Evolutionary conservation across 108 stramenopile genomes (phyloP), one percentile per base, ranked within the genome.

Genomic region (Seminavis robusta): DNA sequence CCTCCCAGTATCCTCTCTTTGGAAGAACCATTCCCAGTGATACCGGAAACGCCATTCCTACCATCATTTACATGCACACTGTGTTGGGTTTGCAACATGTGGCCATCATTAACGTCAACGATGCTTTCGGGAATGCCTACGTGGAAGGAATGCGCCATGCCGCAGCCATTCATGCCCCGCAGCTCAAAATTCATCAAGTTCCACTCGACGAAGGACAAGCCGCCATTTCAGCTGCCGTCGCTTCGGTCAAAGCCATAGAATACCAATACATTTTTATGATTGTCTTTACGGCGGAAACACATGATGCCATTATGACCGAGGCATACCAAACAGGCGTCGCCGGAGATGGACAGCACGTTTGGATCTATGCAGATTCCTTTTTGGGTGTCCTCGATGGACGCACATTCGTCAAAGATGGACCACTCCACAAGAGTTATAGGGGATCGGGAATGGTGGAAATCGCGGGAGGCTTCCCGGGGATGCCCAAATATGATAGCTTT

Each of bases 101-200:
- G 40, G 79, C 69, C 4, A 59, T 84, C 2, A 37, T 81, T 2
- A 52, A 80, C 44, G 48, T 76, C 20, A 71, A 80, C 42, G 79
- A 84, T 42, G 25, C 79, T 15, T 84, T 71, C 48, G 83, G 83
- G 1, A 77, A 71, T 40, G 63, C 74, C 1, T 79, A 57, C 55
- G 77, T 71, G 9, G 25, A 58, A 10, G 83, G 71, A 11, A 44
- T 81, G 16, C 61, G 40, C 2, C 5, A 19, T 20, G 71, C 66
- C 9, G 74, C 71, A 13, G 24, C 20, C 2, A 4, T 41, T 23
- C 23, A 56, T 21, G 67, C 67, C 29, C 79, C 79, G 24, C 53
- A 63, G 20, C 52, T 79, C 65, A 16, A 53, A 10, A 59, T 77
- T 37, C 53, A 43, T 1, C 43, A 33, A 19, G 16, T 56, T 9